phyloP scores from a whole-genome alignment of 176 grass and related monocot genomes.

The Thalia dealbata region DNA sequence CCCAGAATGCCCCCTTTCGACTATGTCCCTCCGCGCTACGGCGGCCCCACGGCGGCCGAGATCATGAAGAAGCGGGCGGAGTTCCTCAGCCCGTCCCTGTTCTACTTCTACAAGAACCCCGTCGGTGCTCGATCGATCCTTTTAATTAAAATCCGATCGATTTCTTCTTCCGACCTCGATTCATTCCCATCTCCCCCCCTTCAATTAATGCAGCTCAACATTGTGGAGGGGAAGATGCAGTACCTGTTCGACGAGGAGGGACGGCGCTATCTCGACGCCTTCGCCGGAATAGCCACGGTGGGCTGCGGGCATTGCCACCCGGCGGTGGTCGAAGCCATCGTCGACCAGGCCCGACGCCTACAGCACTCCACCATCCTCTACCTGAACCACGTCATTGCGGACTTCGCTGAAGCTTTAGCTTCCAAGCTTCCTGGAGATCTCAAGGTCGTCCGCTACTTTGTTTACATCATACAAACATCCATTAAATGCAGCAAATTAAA shows the following conservation, averaged over 20 bases:
- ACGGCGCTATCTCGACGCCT: conserved; percentile 70
- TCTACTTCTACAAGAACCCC: conserved; percentile 80
- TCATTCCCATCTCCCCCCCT: no score
- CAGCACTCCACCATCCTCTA: conserved; percentile 92
- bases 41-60: conserved; percentile 54
- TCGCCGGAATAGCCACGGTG: conserved; percentile 89
- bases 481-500: background rate
- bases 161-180: no score
- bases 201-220: conserved; percentile 83
- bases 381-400: conserved; percentile 64
- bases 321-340: conserved; percentile 54
- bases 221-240: conserved; percentile 93
- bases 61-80: conserved; percentile 63
- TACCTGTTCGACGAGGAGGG: conserved; percentile 86
- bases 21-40: conserved; percentile 59
- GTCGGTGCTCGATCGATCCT: conserved; percentile 13
- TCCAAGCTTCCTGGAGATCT: conserved; percentile 71
- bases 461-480: background rate
- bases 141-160: no score
- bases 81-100: conserved; percentile 90
- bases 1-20: conserved; percentile 48
- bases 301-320: conserved; percentile 93
- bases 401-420: conserved; percentile 93
- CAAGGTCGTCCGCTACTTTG: conserved; percentile 31
- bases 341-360: conserved; percentile 45